Evolutionary conservation across 2,329 filamentous ascomycete species (phyloP).

Genomic region (Beauveria brongniartii): DNA sequence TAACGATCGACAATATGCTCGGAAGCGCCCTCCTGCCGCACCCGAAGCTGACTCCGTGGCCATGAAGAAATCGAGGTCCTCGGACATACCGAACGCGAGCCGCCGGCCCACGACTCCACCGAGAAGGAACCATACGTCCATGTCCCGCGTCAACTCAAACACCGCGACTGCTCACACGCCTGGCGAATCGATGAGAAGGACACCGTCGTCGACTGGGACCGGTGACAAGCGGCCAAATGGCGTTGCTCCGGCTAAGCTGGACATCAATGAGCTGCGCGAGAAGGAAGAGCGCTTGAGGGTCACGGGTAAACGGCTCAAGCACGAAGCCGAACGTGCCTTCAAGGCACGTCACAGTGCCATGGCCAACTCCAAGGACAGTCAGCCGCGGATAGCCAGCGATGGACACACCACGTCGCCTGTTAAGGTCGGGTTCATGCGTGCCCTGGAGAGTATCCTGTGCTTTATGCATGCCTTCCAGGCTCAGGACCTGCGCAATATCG

Average conservation of each 20-base stretch:
- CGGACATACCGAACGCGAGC: conserved; percentile 29
- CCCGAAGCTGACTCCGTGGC: conserved; percentile 27
- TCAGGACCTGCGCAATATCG: conserved; percentile 32
- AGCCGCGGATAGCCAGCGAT: conserved; percentile 13
- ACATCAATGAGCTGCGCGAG: conserved; percentile 23
- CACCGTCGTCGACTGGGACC: conserved; percentile 10
- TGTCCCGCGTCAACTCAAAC: conserved; percentile 46
- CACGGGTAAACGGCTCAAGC: conserved; percentile 45
- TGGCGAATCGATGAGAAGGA: conserved; percentile 31
- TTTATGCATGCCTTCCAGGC: conserved; percentile 48
- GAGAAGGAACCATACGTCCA: conserved; percentile 40
- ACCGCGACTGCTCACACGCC: conserved; percentile 46
- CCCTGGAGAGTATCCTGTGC: conserved; percentile 41
- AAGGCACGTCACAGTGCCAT: conserved; percentile 15
- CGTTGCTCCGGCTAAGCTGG: conserved; percentile 19
- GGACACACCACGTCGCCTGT: conserved; percentile 28
- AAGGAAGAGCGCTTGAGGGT: conserved; percentile 29
- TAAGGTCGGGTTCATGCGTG: conserved; percentile 34
- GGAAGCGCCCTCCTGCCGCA: conserved; percentile 41
- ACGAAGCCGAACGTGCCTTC: conserved; percentile 41
- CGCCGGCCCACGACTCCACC: conserved; percentile 42
- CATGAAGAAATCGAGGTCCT: conserved; percentile 34
- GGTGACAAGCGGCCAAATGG: conserved; percentile 25
- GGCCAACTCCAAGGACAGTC: conserved; percentile 16
- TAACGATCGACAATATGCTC: conserved; percentile 23